A percentile compares a stretch with the other conserved stretches of the same genome.
Conservation (phyloP, 2,329 filamentous ascomycete genomes). For the Diplocarpon rosae region DNA sequence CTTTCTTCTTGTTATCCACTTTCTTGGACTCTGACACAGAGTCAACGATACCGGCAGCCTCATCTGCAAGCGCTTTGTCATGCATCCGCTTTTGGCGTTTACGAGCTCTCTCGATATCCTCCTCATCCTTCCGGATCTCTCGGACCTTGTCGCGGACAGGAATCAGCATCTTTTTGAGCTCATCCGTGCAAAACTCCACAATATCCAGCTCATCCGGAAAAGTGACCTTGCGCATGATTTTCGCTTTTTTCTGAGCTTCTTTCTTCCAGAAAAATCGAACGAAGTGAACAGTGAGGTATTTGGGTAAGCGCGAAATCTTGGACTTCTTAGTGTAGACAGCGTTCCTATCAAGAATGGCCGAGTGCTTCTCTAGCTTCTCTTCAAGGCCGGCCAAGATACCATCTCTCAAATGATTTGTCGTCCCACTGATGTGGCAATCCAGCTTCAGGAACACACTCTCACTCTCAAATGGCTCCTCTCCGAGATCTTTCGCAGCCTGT, state of each 20-base stretch:
- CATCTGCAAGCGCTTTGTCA: constrained; percentile 38
- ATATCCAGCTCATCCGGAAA: constrained; percentile 90
- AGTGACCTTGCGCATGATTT: constrained; percentile 98
- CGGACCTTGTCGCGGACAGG: constrained; percentile 95
- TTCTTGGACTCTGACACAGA: constrained; percentile 32
- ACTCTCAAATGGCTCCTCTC: constrained; percentile 56
- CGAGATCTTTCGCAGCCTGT: constrained; percentile 58
- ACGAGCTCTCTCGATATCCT: constrained; percentile 80
- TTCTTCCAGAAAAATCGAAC: constrained; percentile 97
- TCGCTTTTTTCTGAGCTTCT: constrained; percentile 93
- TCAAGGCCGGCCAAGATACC: constrained; percentile 72
- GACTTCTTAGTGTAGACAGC: constrained; percentile 82
- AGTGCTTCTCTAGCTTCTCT: constrained; percentile 87
- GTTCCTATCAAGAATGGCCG: constrained; percentile 64
- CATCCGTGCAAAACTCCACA: constrained; percentile 90
- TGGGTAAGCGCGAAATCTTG: constrained; percentile 80
- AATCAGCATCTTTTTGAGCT: constrained; percentile 69
- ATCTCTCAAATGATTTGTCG: constrained; percentile 83
- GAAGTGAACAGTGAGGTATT: constrained; percentile 94
- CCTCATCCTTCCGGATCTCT: constrained; percentile 87
- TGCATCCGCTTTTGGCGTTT: constrained; percentile 74
- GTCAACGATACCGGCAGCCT: constrained; percentile 37
- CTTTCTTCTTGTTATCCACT: constrained; percentile 37
- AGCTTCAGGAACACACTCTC: constrained; percentile 81
- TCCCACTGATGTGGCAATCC: constrained; percentile 84